Base-by-base conservation (phyloP, 2,329 filamentous ascomycete species). In the Didymella glomerata region DNA sequence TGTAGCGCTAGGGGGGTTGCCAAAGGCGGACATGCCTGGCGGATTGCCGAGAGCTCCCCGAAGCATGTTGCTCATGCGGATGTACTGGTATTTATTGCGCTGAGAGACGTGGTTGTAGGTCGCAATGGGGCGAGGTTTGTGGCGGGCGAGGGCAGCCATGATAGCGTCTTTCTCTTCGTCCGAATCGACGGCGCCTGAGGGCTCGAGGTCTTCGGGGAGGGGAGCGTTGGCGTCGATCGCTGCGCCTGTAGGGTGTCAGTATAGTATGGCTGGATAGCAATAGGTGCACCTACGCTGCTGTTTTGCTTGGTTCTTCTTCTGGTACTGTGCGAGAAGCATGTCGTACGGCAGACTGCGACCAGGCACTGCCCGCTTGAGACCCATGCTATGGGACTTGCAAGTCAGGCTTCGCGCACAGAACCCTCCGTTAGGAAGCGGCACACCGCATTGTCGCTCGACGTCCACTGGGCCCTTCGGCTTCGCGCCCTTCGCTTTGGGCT, bases 271-370 rank as follows among this genome's bases (percentile, higher is more conserved):
- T n/a, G 11, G 20, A 44, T 11, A 14, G 22, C 3, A 13, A 10
- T 3, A 13, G 27, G n/a, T 22, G 14, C 34, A 85, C 89, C 80
- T 83, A 93, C 92, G 96, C 78, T 98, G 95, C 80, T 97, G 92
- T 73, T 97, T 96, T 22, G 95, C 95, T 77, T 98, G 95, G 71
- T 99, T 99, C 83, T 97, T 98, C 84, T 98, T 97, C 89, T 83
- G 81, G 61, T 83, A 83, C 55, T 83, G 81, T 34, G 76, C 76
- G 14, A 97, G 84, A 38, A 97, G 82, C 89, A 96, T 95, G 76
- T 97, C 93, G 73, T 97, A 97, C 1, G 93, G 93, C 60, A 96
- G 80, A 44, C 91, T 95, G 61, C 93, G 85, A 0, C 93, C 93
- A 5, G 92, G 90, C 3, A 97, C 93, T 0, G 90, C 90, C 67